Percentiles rank a stretch among this genome's conserved stretches.
Conservation (phyloP, 2,329 filamentous ascomycete species). For the Ceratocystis papillata region DNA sequence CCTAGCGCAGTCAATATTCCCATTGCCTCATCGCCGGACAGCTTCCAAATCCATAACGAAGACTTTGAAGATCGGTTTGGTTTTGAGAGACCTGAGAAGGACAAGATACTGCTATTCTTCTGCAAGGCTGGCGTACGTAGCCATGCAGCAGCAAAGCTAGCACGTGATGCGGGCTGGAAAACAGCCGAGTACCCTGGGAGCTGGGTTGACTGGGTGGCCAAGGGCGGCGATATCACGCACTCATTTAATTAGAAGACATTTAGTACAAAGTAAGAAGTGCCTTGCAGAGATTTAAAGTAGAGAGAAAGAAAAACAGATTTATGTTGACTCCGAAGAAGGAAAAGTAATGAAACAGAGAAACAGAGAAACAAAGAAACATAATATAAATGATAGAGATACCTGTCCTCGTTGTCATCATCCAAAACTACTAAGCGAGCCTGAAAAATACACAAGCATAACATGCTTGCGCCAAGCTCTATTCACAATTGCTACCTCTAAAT, state of each 20-base stretch:
- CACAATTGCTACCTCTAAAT: neutral
- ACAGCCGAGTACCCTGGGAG: conserved; percentile 64
- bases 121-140: conserved; percentile 87
- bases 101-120: conserved; percentile 67
- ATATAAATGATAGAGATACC: neutral
- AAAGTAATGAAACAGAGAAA: neutral
- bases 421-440: neutral
- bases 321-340: neutral
- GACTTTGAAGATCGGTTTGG: conserved; percentile 80
- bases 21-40: conserved; percentile 63
- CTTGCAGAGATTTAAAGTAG: neutral
- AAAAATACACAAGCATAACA: conserved; percentile 1
- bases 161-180: conserved; percentile 64
- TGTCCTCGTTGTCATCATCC: neutral
- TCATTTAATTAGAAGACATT: conserved; percentile 18
- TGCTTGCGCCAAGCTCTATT: neutral
- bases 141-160: conserved; percentile 63
- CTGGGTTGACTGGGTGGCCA: conserved; percentile 72
- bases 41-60: conserved; percentile 60
- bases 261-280: neutral
- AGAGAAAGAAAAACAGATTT: neutral
- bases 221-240: conserved; percentile 44
- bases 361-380: neutral
- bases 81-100: conserved; percentile 52
- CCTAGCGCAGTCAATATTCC: conserved; percentile 76